Conservation (phyloP, 2,329 filamentous ascomycete genomes). For the Pseudocercospora fijiensis region DNA sequence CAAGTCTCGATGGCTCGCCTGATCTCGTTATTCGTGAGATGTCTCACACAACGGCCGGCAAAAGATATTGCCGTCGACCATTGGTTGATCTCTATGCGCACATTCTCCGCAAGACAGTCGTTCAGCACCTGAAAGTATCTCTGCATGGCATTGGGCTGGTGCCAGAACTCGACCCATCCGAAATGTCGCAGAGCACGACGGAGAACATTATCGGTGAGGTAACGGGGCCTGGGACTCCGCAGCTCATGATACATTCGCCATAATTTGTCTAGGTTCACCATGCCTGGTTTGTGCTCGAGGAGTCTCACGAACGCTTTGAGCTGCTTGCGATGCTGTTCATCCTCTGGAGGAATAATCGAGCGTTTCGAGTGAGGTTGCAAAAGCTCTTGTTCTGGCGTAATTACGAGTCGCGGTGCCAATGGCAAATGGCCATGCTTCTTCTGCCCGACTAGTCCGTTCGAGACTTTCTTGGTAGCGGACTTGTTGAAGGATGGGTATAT, state of each 20-base stretch:
- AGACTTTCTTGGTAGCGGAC: conserved; percentile 8
- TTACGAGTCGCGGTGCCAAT: conserved; percentile 35
- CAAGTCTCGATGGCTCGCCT: conserved; percentile 73
- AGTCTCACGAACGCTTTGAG: conserved; percentile 22
- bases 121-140: conserved; percentile 81
- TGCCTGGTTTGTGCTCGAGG: conserved; percentile 21
- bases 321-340: conserved; percentile 24
- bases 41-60: conserved; percentile 68
- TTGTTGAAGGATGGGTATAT: conserved; percentile 39
- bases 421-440: conserved; percentile 13
- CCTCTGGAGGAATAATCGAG: conserved; percentile 25
- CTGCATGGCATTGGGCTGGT: conserved; percentile 64
- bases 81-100: conserved; percentile 65
- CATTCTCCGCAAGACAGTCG: conserved; percentile 73
- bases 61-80: conserved; percentile 86
- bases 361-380: conserved; percentile 15
- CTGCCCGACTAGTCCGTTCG: conserved; percentile 3
- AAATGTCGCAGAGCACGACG: conserved; percentile 67
- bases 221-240: conserved; percentile 54
- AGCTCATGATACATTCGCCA: conserved; percentile 56
- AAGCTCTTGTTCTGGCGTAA: conserved; percentile 33
- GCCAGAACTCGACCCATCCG: conserved; percentile 56
- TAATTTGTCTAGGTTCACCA: conserved; percentile 38
- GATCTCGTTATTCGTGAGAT: conserved; percentile 59
- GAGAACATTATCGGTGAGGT: conserved; percentile 54